These are phyloP conservation scores for Neoarthrinium moseri DNA, from an alignment of 2,329 filamentous ascomycete genomes.

Conservation along the genomic window DNA sequence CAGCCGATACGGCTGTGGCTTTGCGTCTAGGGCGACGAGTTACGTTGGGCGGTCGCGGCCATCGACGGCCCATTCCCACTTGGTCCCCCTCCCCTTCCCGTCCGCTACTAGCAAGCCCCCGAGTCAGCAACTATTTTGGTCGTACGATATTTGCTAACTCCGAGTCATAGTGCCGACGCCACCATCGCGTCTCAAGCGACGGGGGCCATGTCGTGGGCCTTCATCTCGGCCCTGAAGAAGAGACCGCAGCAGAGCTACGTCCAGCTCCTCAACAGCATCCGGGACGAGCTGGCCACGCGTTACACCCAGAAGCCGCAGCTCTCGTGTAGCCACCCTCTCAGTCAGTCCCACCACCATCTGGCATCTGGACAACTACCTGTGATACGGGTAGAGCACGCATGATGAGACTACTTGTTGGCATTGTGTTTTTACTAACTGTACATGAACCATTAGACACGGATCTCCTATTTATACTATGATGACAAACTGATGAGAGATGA, in stretches of 20 bases:
- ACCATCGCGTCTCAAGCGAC: slow-evolving; percentile 86
- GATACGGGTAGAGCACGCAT: slow-evolving; percentile 14
- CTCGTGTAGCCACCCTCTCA: slow-evolving; percentile 91
- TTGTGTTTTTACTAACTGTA: slow-evolving; percentile 11
- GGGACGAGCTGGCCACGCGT: slow-evolving; percentile 81
- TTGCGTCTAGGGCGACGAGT: slow-evolving; percentile 45
- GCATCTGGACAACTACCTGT: slow-evolving; percentile 15
- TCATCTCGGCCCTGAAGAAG: slow-evolving; percentile 86
- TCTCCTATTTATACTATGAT: slow-evolving; percentile 11
- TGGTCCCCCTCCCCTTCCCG: too few species aligned
- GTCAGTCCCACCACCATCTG: slow-evolving; percentile 56
- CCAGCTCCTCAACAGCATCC: slow-evolving; percentile 90
- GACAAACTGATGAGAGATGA: slow-evolving; percentile 8
- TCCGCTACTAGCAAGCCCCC: too few species aligned
- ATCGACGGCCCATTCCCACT: too few species aligned
- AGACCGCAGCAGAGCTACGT: slow-evolving; percentile 96
- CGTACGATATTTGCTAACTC: slow-evolving; percentile 8
- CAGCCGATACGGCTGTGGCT: slow-evolving; percentile 32
- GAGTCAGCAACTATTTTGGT: background rate
- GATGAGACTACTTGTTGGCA: too few species aligned
- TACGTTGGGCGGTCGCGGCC: slow-evolving; percentile 34
- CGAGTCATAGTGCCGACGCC: slow-evolving; percentile 71
- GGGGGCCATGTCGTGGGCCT: slow-evolving; percentile 97
- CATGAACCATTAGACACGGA: slow-evolving; percentile 16
- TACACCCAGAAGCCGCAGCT: slow-evolving; percentile 96